Evolutionary conservation across 495 filamentous ascomycete genomes (phyloP).

Genomic region (Lasiosphaeria hispida): DNA sequence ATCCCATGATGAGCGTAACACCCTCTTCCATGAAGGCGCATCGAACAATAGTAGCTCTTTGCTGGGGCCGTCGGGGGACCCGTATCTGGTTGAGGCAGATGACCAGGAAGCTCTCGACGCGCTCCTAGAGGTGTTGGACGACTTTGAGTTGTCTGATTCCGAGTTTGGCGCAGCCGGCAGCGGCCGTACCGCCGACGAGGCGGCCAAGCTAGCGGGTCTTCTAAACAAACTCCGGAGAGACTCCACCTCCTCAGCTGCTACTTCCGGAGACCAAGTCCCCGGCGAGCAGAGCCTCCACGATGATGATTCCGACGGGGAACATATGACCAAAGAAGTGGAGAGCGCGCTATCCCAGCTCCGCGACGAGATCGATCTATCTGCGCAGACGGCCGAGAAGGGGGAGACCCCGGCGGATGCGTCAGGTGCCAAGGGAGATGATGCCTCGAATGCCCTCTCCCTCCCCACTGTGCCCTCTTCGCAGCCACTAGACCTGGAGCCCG

Average conservation of each 20-base stretch:
- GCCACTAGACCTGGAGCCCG: conserved; percentile 24
- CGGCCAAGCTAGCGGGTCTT: conserved; percentile 28
- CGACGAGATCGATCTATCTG: conserved; percentile 38
- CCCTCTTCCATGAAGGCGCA: neutral
- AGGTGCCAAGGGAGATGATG: neutral
- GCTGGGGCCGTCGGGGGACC: neutral
- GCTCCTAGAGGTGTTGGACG: conserved; percentile 35
- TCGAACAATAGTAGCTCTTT: neutral
- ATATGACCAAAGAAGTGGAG: conserved; percentile 35
- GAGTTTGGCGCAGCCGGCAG: neutral
- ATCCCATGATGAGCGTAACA: too few relatives aligned
- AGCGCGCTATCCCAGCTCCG: conserved; percentile 33
- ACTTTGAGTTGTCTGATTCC: conserved; percentile 19
- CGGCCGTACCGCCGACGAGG: conserved; percentile 15
- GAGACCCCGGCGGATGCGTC: neutral
- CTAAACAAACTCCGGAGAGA: conserved; percentile 15
- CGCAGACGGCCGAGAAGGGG: neutral
- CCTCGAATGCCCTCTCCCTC: conserved; percentile 23
- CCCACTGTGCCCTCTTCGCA: conserved; percentile 37
- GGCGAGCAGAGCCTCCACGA: conserved; percentile 3
- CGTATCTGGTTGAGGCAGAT: conserved; percentile 10
- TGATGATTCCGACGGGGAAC: conserved; percentile 43
- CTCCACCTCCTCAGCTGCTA: neutral
- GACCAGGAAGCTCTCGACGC: conserved; percentile 38
- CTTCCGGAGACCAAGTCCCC: neutral